Evolutionary conservation across 306 rosid species (phyloP).

Genomic region (Mucuna pruriens): DNA sequence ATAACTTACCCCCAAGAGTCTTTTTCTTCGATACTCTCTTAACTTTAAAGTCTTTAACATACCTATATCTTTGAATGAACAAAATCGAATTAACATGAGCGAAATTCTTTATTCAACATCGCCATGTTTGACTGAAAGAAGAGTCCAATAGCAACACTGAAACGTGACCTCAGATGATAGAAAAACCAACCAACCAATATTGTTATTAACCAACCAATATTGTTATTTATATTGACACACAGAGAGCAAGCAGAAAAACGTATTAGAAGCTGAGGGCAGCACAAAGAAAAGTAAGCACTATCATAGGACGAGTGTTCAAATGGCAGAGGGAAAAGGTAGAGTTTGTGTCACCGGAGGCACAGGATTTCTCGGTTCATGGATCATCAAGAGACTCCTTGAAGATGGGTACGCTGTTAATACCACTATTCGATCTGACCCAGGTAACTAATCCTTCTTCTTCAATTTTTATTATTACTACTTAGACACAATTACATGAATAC

Average conservation of each 20-base stretch:
- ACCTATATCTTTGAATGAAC: neutral
- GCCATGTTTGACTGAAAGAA: slow-evolving; percentile 14
- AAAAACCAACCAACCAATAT: slow-evolving; percentile 2
- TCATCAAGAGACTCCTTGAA: slow-evolving; percentile 56
- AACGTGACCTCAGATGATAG: neutral
- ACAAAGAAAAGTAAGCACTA: slow-evolving; percentile 4
- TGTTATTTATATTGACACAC: neutral
- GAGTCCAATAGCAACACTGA: neutral
- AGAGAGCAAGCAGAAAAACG: neutral
- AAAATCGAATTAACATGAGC: neutral
- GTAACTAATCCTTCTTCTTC: slow-evolving; percentile 30
- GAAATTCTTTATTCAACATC: neutral
- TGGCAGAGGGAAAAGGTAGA: slow-evolving; percentile 47
- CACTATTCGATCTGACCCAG: slow-evolving; percentile 52
- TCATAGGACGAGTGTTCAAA: neutral
- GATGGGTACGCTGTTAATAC: slow-evolving; percentile 57
- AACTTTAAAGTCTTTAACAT: too few species aligned
- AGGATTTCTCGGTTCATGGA: slow-evolving; percentile 60
- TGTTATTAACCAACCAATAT: too few species aligned
- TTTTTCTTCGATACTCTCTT: neutral
- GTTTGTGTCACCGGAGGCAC: slow-evolving; percentile 65
- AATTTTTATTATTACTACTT: too few species aligned
- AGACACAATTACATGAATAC: neutral
- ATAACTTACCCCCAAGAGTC: neutral
- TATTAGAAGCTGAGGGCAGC: neutral